Conservation (phyloP, 208 protist species). For the Crithidia acanthocephali region DNA sequence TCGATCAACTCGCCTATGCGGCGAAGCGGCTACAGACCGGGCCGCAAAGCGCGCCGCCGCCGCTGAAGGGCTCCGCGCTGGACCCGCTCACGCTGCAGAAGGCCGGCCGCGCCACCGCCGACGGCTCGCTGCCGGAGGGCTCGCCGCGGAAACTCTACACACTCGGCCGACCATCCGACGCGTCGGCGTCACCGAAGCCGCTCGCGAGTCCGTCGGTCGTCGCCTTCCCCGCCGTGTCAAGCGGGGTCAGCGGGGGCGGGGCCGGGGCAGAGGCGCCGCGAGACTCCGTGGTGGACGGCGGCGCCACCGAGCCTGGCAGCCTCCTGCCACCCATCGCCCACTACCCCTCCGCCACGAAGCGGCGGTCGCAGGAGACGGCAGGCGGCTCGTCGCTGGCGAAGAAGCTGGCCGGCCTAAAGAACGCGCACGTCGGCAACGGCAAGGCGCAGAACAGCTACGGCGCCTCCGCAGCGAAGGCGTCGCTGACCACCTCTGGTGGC, state of each 20-base stretch:
- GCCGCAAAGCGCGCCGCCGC: slow-evolving; percentile 63
- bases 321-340: slow-evolving; percentile 8
- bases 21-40: slow-evolving; percentile 46
- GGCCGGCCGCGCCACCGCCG: slow-evolving; percentile 8
- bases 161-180: slow-evolving; percentile 15
- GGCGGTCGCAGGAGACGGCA: slow-evolving; percentile 20
- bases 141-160: slow-evolving; percentile 38
- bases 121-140: slow-evolving; percentile 25
- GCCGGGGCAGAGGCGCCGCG: neutral
- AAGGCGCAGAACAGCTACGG: slow-evolving; percentile 14
- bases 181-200: slow-evolving; percentile 1
- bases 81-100: slow-evolving; percentile 8
- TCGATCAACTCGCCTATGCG: slow-evolving; percentile 58
- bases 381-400: slow-evolving; percentile 19
- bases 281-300: neutral
- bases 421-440: slow-evolving; percentile 27
- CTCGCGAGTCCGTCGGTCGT: slow-evolving; percentile 5
- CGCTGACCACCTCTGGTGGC: slow-evolving; percentile 1
- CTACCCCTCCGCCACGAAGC: slow-evolving; percentile 10
- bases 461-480: slow-evolving; percentile 3
- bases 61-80: slow-evolving; percentile 12
- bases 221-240: neutral
- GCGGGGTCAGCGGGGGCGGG: neutral
- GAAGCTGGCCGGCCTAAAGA: slow-evolving; percentile 30
- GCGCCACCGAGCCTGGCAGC: neutral